Base-by-base conservation (phyloP, 1,284 basidiomycete genomes). In the Ganoderma lucidum region DNA sequence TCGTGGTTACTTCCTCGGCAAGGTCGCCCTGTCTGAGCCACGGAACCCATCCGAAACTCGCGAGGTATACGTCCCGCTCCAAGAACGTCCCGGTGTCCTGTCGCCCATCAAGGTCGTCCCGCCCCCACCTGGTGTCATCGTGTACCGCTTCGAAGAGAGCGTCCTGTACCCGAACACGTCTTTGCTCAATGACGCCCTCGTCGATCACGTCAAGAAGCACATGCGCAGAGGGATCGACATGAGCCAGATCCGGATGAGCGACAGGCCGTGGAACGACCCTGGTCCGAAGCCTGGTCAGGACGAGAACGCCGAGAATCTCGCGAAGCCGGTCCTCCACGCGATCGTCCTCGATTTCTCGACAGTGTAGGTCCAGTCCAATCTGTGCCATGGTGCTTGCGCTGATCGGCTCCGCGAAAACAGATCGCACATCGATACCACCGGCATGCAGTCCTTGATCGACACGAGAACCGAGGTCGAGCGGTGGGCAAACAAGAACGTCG, bases 241-340 rank as follows among this genome's bases (percentile, higher is more conserved):
- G 81, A 86, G 86, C 67, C 78, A 82, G 32, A 84, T 94, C 73
- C 85, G 80, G 65, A 80, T 88, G 60, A 85, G 87, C 73, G 96
- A 99, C 78, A 89, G 97, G 60, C 90, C 96, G 3, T 99, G 97
- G 97, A 99, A 99, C 79, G 96, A 98, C 77, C 93, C 95, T 15
- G 94, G 94, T 59, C 94, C 93, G 48, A 80, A 81, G 64, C 83
- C 85, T 63, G 85, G 83, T 30, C 75, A 81, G 8, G 83, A 82
- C 53, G 86, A 89, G 66, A 84, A 82, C 71, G 81, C 78, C 42
- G 82, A 81, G 30, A 93, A 95, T 71, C 72, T 82, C 30, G 84
- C 85, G 75, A 89, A 88, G 74, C 94, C 96, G 0, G 78, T 85
- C 8, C 84, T 99, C 44, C 90, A 90, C 64, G 96, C 97, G 10